Base-by-base conservation (phyloP, 352 stramenopile species). In the Salisapilia sapeloensis region DNA sequence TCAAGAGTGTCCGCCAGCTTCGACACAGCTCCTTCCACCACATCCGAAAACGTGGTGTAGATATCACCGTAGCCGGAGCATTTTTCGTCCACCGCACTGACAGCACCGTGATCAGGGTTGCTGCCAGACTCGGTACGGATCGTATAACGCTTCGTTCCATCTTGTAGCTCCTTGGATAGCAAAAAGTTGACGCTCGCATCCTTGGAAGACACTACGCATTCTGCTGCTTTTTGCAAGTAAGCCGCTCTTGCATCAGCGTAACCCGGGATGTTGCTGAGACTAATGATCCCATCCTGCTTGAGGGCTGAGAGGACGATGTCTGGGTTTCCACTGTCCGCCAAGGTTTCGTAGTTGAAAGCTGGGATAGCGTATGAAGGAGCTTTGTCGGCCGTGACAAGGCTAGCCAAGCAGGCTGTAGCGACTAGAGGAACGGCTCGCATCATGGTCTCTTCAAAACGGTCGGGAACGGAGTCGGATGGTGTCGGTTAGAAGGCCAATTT, bases 81-180 rank as follows among this genome's bases (percentile, higher is more conserved):
- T 6, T 40, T 28, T 0, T 31, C 34, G 14, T 69, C 44, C 3
- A 16, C 6, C n/a, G n/a, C n/a, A n/a, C n/a, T n/a, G n/a, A n/a
- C n/a, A 31, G 26, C 26, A 6, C n/a, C n/a, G n/a, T n/a, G n/a
- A n/a, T n/a, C n/a, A n/a, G n/a, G n/a, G n/a, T n/a, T n/a, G n/a
- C n/a, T n/a, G 9, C 66, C 64, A 8, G 60, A 60, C 18, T 44
- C 39, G 18, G 60, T 65, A 42, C 63, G 75, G 52, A 85, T 77
- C 18, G 70, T 85, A 46, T 67, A 79, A 17, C 66, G 65, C 26
- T 64, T 48, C 6, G 65, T 80, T 31, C 66, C 66, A 35, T 80
- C 70, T 5, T 50, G 42, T 20, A 85, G 47, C 25, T 36, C 63
- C 51, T 80, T 81, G 42, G 56, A 31, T 21, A 65, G 44, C 29